Conservation (phyloP, 179 eudicot genomes). For the Amaranthus tricolor region DNA sequence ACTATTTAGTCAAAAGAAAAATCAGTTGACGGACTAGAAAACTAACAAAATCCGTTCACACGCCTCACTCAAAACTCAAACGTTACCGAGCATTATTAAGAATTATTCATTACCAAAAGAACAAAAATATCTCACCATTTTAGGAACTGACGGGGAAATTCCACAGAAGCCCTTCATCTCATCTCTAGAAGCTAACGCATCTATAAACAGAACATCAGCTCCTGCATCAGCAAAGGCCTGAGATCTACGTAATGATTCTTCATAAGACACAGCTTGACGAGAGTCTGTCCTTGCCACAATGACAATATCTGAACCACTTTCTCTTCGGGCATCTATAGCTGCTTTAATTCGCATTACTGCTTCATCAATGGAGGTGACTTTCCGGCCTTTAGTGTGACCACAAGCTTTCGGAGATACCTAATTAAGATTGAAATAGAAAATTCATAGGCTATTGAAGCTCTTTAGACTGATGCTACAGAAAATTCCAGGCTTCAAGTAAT, state of each 20-base stretch:
- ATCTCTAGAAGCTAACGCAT: constrained; percentile 83
- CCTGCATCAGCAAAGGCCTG: constrained; percentile 92
- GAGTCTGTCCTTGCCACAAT: constrained; percentile 95
- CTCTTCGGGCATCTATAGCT: constrained; percentile 90
- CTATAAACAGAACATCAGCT: constrained; percentile 89
- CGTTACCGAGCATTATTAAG: not conserved
- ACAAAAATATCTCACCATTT: constrained; percentile 51
- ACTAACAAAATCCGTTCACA: too few species aligned
- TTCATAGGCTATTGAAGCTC: constrained; percentile 19
- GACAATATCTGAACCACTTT: constrained; percentile 88
- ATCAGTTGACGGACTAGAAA: too few species aligned
- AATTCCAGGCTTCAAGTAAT: not conserved
- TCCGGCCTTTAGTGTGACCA: constrained; percentile 91
- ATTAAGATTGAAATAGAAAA: constrained; percentile 19
- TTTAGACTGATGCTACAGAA: not conserved
- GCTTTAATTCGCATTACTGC: constrained; percentile 91
- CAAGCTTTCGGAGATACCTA: constrained; percentile 99
- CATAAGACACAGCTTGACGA: constrained; percentile 88
- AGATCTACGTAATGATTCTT: constrained; percentile 81
- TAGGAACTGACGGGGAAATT: constrained; percentile 64
- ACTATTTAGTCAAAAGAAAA: too few species aligned
- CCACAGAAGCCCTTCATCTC: constrained; percentile 85
- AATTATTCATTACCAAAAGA: not conserved
- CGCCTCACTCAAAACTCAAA: too few species aligned
- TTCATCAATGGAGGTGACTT: constrained; percentile 86